Base-by-base conservation (phyloP, 805 yeast genomes). In the Hanseniaspora taiwanica region DNA sequence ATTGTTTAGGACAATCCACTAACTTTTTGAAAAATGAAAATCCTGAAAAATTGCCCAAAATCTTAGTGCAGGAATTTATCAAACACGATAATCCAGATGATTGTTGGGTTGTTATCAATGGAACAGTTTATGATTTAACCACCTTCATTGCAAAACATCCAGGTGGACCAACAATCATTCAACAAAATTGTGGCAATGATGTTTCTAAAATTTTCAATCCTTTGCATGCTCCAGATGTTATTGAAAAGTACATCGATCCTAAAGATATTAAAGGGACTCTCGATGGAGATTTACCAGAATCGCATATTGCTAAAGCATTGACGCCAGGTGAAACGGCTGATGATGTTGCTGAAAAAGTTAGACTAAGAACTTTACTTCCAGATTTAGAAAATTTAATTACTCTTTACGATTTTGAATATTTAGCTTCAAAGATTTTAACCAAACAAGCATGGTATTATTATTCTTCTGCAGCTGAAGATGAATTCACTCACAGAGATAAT, bases 381-480 rank as follows among this genome's bases (percentile, higher is more conserved):
- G 76, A 76, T 13, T 53, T 89, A 31, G 65, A 73, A 6, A 76
- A 74, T 50, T 70, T 87, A 43, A 74, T 77, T 55, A 89, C 91
- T 52, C 51, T 84, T 44, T 78, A 76, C 50, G 97, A 89, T 58
- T 86, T 89, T 54, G 97, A 89, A 58, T 71, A 73, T 50, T 74
- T 89, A 35, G 96, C 97, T 3, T 69, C 84, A 38, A 72, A 77
- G 44, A 80, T 83, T 25, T 65, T 89, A 68, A 72, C 83, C 23
- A 76, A 74, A 41, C 71, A 73, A 24, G 96, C 91, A 0, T 83
- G 96, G 93, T 91, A 91, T 12, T 89, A 89, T 60, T 89, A 86
- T 56, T 80, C 93, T 3, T 75, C 86, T 27, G 97, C 89, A 8
- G 72, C 94, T 14, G 96, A 89, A 59, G 97, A 89, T 58, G 97